A percentile compares a stretch with the other conserved stretches of the same genome.
phyloP scores from a whole-genome alignment of 2,329 filamentous ascomycete genomes.

The Westerdykella aurantiaca region DNA sequence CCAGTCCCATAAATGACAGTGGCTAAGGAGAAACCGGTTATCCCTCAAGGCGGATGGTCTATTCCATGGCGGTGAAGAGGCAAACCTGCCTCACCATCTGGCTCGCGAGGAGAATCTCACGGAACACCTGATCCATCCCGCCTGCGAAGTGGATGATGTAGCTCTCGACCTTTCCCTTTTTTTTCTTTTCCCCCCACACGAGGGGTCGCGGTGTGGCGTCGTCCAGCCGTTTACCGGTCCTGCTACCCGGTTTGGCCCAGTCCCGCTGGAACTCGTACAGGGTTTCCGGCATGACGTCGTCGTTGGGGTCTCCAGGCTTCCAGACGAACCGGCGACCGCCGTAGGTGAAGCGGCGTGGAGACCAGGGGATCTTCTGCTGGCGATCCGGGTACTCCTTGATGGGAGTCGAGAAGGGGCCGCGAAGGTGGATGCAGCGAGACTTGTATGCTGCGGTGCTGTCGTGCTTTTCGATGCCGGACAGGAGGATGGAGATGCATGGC shows the following conservation, averaged over 20 bases:
- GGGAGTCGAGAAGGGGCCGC: constrained; percentile 28
- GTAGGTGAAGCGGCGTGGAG: constrained; percentile 34
- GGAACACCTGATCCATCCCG: constrained; percentile 35
- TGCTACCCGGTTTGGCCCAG: constrained; percentile 32
- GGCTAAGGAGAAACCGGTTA: background rate
- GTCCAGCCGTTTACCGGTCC: constrained; percentile 32
- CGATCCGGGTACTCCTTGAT: constrained; percentile 35
- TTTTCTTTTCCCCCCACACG: constrained; percentile 35
- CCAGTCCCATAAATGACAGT: background rate
- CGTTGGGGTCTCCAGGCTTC: constrained; percentile 42
- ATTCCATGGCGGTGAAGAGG: constrained; percentile 34
- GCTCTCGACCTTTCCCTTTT: constrained; percentile 33
- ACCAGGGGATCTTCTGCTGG: constrained; percentile 36
- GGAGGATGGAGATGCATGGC: constrained; percentile 28
- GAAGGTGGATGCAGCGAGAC: constrained; percentile 30
- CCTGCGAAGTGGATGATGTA: constrained; percentile 36
- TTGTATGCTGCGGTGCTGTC: constrained; percentile 32
- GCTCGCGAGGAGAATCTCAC: constrained; percentile 33
- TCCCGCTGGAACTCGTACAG: constrained; percentile 33
- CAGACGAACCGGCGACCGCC: constrained; percentile 39
- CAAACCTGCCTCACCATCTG: constrained; percentile 36
- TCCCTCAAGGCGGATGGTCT: background rate
- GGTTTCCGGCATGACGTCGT: constrained; percentile 41
- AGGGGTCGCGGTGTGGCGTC: constrained; percentile 25
- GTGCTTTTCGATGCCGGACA: constrained; percentile 33